Percentiles rank a stretch among this genome's conserved stretches.
These are phyloP conservation scores for Podospora appendiculata DNA, from an alignment of 495 filamentous ascomycete species.

Conservation along the genomic window DNA sequence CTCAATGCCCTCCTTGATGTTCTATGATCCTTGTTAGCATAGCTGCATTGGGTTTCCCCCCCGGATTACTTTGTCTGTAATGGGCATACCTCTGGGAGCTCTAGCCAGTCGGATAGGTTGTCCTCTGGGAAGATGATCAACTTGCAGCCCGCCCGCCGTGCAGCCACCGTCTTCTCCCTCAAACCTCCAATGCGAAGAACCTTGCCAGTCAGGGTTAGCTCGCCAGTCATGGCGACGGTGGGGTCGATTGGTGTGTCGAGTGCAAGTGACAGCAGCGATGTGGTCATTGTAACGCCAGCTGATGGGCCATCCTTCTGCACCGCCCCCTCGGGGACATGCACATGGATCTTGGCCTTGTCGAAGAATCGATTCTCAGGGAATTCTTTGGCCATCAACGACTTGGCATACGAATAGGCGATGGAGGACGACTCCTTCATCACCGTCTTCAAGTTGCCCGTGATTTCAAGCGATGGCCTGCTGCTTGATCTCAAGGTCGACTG, in stretches of 20 bases:
- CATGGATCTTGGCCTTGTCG: slow-evolving; percentile 88
- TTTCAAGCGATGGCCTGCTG: slow-evolving; percentile 72
- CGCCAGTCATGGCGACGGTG: slow-evolving; percentile 96
- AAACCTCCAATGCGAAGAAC: slow-evolving; percentile 93
- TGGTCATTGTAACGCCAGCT: slow-evolving; percentile 97
- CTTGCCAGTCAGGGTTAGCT: slow-evolving; percentile 95
- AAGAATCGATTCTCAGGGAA: slow-evolving; percentile 93
- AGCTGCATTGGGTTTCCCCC: too few relatives aligned
- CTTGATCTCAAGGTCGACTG: slow-evolving; percentile 65
- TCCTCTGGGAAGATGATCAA: slow-evolving; percentile 93
- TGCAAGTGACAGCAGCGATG: slow-evolving; percentile 76
- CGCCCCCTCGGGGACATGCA: slow-evolving; percentile 96
- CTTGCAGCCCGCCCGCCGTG: slow-evolving; percentile 84
- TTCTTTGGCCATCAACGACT: slow-evolving; percentile 72
- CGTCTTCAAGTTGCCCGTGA: slow-evolving; percentile 87
- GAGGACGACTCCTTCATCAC: slow-evolving; percentile 97
- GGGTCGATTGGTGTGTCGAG: slow-evolving; percentile 71
- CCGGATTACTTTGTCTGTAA: neutral
- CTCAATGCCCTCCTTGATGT: slow-evolving; percentile 92
- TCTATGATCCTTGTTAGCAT: slow-evolving; percentile 43
- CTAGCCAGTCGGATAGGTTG: slow-evolving; percentile 94
- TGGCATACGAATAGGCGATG: slow-evolving; percentile 95
- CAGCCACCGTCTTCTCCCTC: slow-evolving; percentile 98
- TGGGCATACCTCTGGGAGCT: slow-evolving; percentile 81
- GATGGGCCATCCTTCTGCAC: slow-evolving; percentile 95